Evolutionary conservation across 495 filamentous ascomycete species (phyloP), one percentile per base, ranked within the genome.

Genomic region (Darksidea phi): DNA sequence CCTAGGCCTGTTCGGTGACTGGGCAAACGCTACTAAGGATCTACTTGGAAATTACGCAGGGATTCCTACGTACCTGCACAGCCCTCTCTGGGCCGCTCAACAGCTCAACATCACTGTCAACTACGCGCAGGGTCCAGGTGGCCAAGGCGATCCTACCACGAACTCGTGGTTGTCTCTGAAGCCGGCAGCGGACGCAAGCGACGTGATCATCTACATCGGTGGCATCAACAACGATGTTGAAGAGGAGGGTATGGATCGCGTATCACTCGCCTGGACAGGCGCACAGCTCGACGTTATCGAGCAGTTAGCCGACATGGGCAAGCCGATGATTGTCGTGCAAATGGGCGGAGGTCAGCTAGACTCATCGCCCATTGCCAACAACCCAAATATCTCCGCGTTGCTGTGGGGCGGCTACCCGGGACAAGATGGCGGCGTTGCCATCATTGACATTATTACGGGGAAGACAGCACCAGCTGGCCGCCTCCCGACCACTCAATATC

Each of bases 31-130:
- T 4, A 85, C 83, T 0, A 75, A 68, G 3, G 76, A 86, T 43
- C 74, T 88, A 73, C 84, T 83, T 57, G 85, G 84, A 5, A 84
- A 83, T 59, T 88, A 87, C 70, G 75, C 66, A 54, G 82, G 82
- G 2, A 71, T 70, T 0, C 77, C 85, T 6, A 83, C 81, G 11
- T 85, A 83, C 65, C 72, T 85, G 3, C 78, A 74, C 45, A 80
- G 78, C 18, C 82, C 81, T 0, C 67, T 83, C 3, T 75, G 73
- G 42, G 78, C 76, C 1, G 82, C 80, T 18, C 71, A 82, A 38
- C 55, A 77, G 13, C 55, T 78, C 61, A 63, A 72, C 21, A 61
- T 75, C 68, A 63, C 70, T n/a, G 77, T 84, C n/a, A 76, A 75
- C 55, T 83, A 81, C 48, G 78, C 78, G 0, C 64, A 53, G 63